A percentile compares a stretch with the other conserved stretches of the same genome.
These are phyloP conservation scores for Agarophyton chilense DNA, from an alignment of 23 red algal species.

Conservation along the genomic window DNA sequence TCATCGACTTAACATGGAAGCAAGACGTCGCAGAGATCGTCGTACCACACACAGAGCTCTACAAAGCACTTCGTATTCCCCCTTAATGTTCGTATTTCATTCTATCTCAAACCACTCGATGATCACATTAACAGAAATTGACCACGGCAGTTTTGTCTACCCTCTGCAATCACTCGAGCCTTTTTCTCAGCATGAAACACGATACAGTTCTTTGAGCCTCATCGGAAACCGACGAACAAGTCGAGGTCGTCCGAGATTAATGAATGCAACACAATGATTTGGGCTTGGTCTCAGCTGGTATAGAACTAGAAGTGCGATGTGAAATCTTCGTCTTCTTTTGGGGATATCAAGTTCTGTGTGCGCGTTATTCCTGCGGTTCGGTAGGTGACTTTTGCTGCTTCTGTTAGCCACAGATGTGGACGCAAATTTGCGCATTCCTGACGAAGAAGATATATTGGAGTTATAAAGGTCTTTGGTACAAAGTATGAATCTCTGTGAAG, in stretches of 20 bases:
- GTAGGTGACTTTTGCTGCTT: neutral
- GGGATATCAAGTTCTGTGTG: neutral
- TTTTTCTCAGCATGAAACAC: neutral
- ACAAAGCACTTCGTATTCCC: neutral
- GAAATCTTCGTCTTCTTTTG: conserved; percentile 6
- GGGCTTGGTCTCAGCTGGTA: neutral
- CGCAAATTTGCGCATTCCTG: neutral
- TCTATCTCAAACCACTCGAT: conserved; percentile 14
- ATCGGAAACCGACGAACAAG: neutral
- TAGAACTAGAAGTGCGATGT: neutral
- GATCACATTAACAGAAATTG: conserved; percentile 11
- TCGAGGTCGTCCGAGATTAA: neutral
- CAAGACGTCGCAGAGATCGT: too few species aligned
- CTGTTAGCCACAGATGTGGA: neutral
- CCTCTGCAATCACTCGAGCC: neutral
- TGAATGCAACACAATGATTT: neutral
- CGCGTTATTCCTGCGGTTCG: conserved; percentile 5
- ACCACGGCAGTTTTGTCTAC: conserved; percentile 8
- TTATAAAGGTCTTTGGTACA: conserved; percentile 1
- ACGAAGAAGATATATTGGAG: neutral
- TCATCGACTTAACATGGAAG: too few species aligned
- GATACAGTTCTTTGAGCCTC: neutral
- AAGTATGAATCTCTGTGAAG: neutral
- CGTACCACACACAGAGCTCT: too few species aligned
- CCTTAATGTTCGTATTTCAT: neutral